Base-by-base conservation (phyloP, 2,329 filamentous ascomycete species). In the Hypoxylon sp. region DNA sequence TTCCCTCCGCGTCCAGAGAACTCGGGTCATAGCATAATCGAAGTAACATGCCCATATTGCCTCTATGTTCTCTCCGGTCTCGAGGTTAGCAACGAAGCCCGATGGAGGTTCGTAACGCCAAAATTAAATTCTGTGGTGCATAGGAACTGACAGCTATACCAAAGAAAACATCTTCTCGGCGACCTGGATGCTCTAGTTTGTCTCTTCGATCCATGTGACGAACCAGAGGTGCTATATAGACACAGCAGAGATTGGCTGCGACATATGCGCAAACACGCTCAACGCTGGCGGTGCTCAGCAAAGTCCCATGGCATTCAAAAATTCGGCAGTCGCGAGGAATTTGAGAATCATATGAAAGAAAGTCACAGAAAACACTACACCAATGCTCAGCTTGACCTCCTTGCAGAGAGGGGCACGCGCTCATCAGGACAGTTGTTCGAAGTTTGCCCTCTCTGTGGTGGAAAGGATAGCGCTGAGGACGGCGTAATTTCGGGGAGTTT, bases 11-110 rank as follows among this genome's bases (percentile, higher is more conserved):
- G 36, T 11, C 60, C 50, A 14, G 51, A 36, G 17, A 11, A 28
- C 17, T 11, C 19, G 11, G 50, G 34, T 52, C 41, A 43, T 19
- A 14, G 50, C 62, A 21, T 62, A 23, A 38, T 32, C 10, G 51
- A 62, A 53, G 30, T 56, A n/a, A 57, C 63, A 14, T 66, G 63
- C 9, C 63, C 58, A 4, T 66, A 57, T 25, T 66, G 63, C 13
- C 36, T 66, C 11, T 52, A 66, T n/a, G 58, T 53, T 17, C 63
- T 66, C 34, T 52, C 63, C 9, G 23, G 9, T 13, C 30, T 6
- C 2, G 63, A 66, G 19, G 34, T 62, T 6, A 48, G 23, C 45
- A 32, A 36, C 5, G 52, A 62, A 32, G 52, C 32, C 14, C 41
- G 25, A 46, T 66, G 63, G 58, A 62, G 23, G 60, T 63, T n/a